Percentiles rank a stretch among this genome's conserved stretches.
These are phyloP conservation scores for Rhizophagus sp. DNA, from an alignment of 192 early-diverging fungal species.

Conservation along the genomic window DNA sequence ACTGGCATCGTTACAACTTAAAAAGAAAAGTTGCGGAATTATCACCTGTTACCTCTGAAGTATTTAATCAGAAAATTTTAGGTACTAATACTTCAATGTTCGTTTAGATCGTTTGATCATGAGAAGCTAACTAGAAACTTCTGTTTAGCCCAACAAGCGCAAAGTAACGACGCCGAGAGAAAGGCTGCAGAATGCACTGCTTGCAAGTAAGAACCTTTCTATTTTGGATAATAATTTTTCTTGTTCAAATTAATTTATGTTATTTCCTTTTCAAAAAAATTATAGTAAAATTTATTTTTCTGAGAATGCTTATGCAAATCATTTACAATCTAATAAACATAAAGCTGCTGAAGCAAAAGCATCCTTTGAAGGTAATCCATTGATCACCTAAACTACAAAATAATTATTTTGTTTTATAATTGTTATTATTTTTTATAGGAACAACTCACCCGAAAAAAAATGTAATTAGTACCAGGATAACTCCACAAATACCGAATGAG, in stretches of 20 bases:
- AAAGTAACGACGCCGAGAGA: slow-evolving; percentile 46
- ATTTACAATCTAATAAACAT: slow-evolving; percentile 94
- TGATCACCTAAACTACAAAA: not conserved
- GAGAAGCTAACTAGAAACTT: not conserved
- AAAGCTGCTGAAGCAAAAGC: slow-evolving; percentile 69
- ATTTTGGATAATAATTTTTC: not conserved
- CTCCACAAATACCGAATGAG: not conserved
- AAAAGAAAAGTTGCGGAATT: slow-evolving; percentile 95
- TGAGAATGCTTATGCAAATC: slow-evolving; percentile 87
- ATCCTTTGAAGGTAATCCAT: not conserved
- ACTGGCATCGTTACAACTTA: slow-evolving; percentile 99
- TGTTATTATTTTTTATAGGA: not conserved
- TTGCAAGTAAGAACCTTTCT: slow-evolving; percentile 38
- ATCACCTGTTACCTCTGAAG: slow-evolving; percentile 79
- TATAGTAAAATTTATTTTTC: slow-evolving; percentile 70
- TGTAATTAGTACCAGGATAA: not conserved
- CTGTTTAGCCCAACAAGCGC: slow-evolving; percentile 53
- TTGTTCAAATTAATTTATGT: not conserved
- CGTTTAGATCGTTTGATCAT: not conserved
- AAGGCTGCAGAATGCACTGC: slow-evolving; percentile 21
- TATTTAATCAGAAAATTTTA: slow-evolving; percentile 76
- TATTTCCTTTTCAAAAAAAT: slow-evolving; percentile 32
- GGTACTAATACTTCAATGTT: slow-evolving; percentile 28
- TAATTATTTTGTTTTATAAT: not conserved
- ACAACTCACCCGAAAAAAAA: not conserved